Percentiles rank a stretch among this genome's conserved stretches.
Evolutionary conservation across 176 grass and related monocot species (phyloP).

Genomic region (Musa beccarii): DNA sequence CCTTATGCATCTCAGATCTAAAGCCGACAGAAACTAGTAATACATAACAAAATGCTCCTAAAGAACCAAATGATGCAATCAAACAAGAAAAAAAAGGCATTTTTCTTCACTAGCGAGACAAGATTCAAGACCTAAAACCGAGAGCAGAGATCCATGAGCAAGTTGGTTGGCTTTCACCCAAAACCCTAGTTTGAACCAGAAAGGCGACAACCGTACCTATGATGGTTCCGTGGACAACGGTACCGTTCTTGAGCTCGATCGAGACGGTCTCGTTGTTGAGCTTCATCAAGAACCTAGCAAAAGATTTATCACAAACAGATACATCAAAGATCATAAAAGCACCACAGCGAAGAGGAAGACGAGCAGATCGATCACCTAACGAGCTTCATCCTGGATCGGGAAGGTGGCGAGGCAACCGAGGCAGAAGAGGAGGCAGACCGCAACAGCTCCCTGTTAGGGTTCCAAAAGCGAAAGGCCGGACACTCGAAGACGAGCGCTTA

Average conservation of each 20-base stretch:
- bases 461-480: not conserved
- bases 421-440: not conserved
- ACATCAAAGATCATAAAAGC: not conserved
- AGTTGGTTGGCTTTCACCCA: not conserved
- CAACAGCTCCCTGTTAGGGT: not conserved
- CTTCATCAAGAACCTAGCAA: slow-evolving; percentile 74
- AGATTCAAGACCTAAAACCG: not conserved
- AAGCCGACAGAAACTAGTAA: too few relatives aligned
- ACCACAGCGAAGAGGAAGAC: not conserved
- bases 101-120: too few relatives aligned
- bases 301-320: not conserved
- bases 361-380: slow-evolving; percentile 35
- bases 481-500: too few relatives aligned
- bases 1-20: too few relatives aligned
- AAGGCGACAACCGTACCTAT: slow-evolving; percentile 34
- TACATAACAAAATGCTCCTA: too few relatives aligned
- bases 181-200: slow-evolving; percentile 8
- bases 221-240: slow-evolving; percentile 63
- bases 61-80: too few relatives aligned
- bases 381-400: slow-evolving; percentile 53
- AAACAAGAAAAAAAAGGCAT: too few relatives aligned
- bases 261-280: slow-evolving; percentile 86
- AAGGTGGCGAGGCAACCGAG: not conserved
- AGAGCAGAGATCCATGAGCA: not conserved
- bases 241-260: slow-evolving; percentile 78